Base-by-base conservation (phyloP, 345 rosid species). In the Euphorbia lathyris region DNA sequence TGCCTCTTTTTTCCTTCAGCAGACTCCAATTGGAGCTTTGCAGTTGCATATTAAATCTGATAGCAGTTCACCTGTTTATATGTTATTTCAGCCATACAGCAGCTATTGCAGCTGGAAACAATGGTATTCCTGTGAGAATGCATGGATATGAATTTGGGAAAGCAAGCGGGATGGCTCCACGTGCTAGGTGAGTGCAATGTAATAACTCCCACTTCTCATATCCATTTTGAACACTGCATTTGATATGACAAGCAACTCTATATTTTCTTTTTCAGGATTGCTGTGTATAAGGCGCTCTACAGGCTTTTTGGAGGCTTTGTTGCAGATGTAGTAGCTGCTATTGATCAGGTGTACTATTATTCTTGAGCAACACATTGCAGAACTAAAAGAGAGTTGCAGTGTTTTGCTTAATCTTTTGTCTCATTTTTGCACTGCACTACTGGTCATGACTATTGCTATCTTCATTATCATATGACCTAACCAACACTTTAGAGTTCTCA, bases 161-260 rank as follows among this genome's bases (percentile, higher is more conserved):
- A 87, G 99, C 99, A n/a, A 95, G 99, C 25, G 99, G 99, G 51
- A 95, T 95, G 99, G 99, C 99, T 79, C 99, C 99, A 56, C 96
- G 99, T 75, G 97, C 99, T 53, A 88, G 99, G 99, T 92, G 79
- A 23, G 70, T 65, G 66, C 65, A 69, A 74, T 65, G 66, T 67
- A 69, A 74, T 69, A 52, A 29, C 56, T 63, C 4, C 30, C 48
- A 32, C 38, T 17, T 36, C 32, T 42, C 58, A 48, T 34, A 30
- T 67, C 64, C 53, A 40, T 3, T 63, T 62, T 1, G 7, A 51
- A 45, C 16, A 52, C 59, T 40, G 69, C 50, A 4, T 42, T 59
- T 74, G 67, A 52, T 55, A 26, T 69, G 20, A 50, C n/a, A 27
- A 32, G 30, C 56, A 56, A 40, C 51, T 27, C 69, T 22, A 40